phyloP scores from a whole-genome alignment of 208 protist genomes.

The Novymonas esmeraldas region DNA sequence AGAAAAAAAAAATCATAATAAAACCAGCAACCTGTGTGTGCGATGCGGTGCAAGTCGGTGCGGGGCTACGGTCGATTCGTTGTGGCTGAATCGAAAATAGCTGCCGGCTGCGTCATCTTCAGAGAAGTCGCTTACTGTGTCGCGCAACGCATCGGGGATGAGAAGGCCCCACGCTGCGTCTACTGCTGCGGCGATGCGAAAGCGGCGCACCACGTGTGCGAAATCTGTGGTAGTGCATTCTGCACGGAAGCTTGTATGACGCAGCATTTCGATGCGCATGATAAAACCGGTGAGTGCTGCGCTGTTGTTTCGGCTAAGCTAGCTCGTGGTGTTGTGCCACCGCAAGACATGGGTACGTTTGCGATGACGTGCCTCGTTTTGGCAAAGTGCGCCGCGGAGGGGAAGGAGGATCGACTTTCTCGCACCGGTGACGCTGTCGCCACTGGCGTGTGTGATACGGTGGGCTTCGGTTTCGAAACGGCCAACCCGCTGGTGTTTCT shows the following conservation, averaged over 20 bases:
- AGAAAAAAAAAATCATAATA: background rate
- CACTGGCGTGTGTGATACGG: constrained; percentile 16
- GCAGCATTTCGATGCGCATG: constrained; percentile 8
- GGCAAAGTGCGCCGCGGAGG: constrained; percentile 25
- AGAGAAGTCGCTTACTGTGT: constrained; percentile 35
- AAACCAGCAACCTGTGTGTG: constrained; percentile 3
- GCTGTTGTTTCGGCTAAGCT: constrained; percentile 23
- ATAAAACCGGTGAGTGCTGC: constrained; percentile 28
- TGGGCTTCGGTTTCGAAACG: constrained; percentile 23
- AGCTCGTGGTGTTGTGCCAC: constrained; percentile 7
- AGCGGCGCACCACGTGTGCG: constrained; percentile 5
- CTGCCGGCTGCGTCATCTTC: constrained; percentile 31
- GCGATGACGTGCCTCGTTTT: constrained; percentile 29
- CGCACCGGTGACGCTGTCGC: background rate
- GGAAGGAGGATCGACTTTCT: constrained; percentile 12
- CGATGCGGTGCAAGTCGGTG: constrained; percentile 21
- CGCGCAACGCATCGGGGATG: constrained; percentile 16
- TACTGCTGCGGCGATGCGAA: constrained; percentile 20
- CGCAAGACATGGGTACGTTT: constrained; percentile 42
- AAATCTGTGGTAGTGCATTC: constrained; percentile 18
- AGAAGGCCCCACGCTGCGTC: constrained; percentile 22
- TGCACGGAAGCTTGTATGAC: constrained; percentile 27
- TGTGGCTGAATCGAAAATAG: constrained; percentile 29
- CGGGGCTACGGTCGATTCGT: constrained; percentile 26
- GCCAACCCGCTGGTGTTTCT: constrained; percentile 28